Evolutionary conservation across 805 yeast genomes (phyloP), one percentile per base, ranked within the genome.

Genomic region (Tetrapisispora fleetii): DNA sequence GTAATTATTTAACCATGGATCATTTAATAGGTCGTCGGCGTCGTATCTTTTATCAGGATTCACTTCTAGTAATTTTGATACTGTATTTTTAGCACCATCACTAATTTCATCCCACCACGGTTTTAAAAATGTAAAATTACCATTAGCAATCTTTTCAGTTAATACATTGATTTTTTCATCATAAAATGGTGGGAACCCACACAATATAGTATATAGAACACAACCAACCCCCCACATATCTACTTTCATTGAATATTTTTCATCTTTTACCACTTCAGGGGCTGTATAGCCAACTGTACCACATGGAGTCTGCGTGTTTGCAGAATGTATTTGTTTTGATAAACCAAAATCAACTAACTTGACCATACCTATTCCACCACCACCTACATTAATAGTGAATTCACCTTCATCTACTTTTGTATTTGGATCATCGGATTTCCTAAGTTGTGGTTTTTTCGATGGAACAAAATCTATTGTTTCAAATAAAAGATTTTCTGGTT

Each of bases 141-240:
- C 95, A 43, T 72, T 72, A 13, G 84, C 72, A 32, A 84, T 86
- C 62, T 85, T 85, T 48, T 74, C 74, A 4, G 89, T 80, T 42
- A 85, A 69, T 3, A 80, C 73, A 57, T 83, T 82, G 52, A 81
- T 85, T 52, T 69, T 71, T 45, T 72, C 76, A 56, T 86, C 91
- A 66, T 89, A 93, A 62, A 93, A 93, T 5, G 99, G 99, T 1
- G 99, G 99, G 68, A 93, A 93, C 3, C 99, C 99, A 70, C 98
- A 93, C 35, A 93, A 70, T 40, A 93, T 71, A 0, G 98, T 93
- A 63, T 93, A 93, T 48, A 93, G 69, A 0, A 93, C 96, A 69
- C 99, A 93, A 0, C 99, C 99, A 48, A 93, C 72, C 5, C 97
- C 97, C 99, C 99, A 93, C 93, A 93, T 87, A 64, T 93, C 99